phyloP scores from a whole-genome alignment of 2,329 filamentous ascomycete species.

The Plectosphaerella cucumerina region DNA sequence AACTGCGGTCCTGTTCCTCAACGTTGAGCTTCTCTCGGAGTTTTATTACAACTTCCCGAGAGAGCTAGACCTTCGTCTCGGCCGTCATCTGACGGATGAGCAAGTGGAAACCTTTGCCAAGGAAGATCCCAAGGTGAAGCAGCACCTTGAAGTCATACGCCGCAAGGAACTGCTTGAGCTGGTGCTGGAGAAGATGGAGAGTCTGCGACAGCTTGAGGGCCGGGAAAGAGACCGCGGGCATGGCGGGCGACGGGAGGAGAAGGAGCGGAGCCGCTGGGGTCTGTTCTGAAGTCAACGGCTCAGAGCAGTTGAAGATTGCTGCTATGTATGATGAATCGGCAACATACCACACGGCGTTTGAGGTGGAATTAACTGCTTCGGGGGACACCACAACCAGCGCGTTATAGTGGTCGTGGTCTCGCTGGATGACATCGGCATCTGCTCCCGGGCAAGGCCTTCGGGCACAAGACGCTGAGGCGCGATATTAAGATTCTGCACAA shows the following conservation, averaged over 20 bases:
- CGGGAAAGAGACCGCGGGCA: constrained; percentile 54
- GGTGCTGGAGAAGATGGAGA: constrained; percentile 94
- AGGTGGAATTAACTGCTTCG: no score
- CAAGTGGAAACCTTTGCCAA: constrained; percentile 88
- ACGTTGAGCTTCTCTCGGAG: constrained; percentile 92
- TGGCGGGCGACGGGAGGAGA: constrained; percentile 30
- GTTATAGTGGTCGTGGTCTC: constrained; percentile 10
- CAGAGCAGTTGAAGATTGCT: not conserved
- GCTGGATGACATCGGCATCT: not conserved
- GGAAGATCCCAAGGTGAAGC: constrained; percentile 85
- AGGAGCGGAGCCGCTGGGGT: constrained; percentile 44
- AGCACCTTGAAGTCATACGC: constrained; percentile 86
- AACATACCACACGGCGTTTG: constrained; percentile 6
- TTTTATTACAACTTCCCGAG: constrained; percentile 98
- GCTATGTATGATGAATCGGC: not conserved
- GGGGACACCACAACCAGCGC: not conserved
- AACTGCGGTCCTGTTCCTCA: constrained; percentile 93
- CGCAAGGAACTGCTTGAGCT: constrained; percentile 91
- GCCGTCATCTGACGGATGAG: constrained; percentile 70
- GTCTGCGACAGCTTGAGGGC: constrained; percentile 77
- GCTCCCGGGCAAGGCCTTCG: no score
- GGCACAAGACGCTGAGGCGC: not conserved
- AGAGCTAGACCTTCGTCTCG: constrained; percentile 82
- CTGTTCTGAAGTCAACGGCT: constrained; percentile 33
- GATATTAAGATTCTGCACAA: constrained; percentile 6